These are phyloP conservation scores for Mercurialis annua DNA, from an alignment of 345 rosid genomes.

Conservation along the genomic window DNA sequence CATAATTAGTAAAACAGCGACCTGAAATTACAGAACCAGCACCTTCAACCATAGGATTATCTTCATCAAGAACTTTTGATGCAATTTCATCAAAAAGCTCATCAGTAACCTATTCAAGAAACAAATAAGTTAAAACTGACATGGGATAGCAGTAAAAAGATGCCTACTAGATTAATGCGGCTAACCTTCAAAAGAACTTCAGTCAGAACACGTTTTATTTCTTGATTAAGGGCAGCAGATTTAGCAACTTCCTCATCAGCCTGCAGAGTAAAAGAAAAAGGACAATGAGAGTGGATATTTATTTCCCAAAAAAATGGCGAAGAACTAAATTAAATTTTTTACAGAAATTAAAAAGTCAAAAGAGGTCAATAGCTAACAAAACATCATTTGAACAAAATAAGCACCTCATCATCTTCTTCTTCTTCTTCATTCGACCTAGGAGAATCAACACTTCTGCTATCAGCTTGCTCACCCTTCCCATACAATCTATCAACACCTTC, in stretches of 20 bases:
- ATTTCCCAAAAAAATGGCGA: constrained; percentile 8
- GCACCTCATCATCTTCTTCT: constrained; percentile 88
- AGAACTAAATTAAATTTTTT: not conserved
- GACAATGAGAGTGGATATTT: not conserved
- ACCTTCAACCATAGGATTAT: constrained; percentile 59
- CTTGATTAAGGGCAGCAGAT: constrained; percentile 73
- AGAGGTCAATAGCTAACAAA: constrained; percentile 7
- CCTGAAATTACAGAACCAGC: constrained; percentile 18
- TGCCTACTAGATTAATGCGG: constrained; percentile 22
- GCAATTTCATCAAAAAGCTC: constrained; percentile 96
- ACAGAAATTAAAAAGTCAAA: not conserved
- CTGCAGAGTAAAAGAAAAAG: constrained; percentile 37
- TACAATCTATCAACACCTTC: constrained; percentile 51
- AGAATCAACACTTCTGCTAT: constrained; percentile 65
- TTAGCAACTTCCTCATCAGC: constrained; percentile 75
- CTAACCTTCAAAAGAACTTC: constrained; percentile 92
- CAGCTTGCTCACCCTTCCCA: constrained; percentile 49
- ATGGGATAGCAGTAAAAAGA: constrained; percentile 10
- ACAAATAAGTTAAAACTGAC: constrained; percentile 19
- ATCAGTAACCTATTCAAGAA: constrained; percentile 80
- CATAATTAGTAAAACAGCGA: not conserved
- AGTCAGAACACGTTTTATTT: constrained; percentile 86
- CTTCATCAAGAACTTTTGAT: constrained; percentile 77
- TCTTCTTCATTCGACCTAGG: constrained; percentile 77
- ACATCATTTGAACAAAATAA: constrained; percentile 16